phyloP scores from a whole-genome alignment of 179 eudicot species.

The Sideroxylon spinosum region DNA sequence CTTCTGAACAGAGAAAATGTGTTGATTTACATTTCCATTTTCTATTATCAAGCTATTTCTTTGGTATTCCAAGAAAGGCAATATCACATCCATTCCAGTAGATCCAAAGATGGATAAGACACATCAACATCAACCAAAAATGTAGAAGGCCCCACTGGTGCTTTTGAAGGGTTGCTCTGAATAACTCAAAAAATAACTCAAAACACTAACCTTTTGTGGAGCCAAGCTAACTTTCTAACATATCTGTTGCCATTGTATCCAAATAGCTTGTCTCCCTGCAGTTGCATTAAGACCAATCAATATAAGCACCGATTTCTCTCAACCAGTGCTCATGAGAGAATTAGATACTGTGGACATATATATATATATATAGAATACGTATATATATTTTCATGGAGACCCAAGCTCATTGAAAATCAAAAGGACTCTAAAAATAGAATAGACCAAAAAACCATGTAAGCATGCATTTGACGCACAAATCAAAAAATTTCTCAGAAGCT shows the following conservation, averaged over 20 bases:
- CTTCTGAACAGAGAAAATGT: background rate
- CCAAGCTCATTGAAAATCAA: background rate
- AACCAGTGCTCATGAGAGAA: too few relatives aligned
- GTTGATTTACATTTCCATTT: too few relatives aligned
- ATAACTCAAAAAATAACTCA: background rate
- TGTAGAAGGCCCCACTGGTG: too few relatives aligned
- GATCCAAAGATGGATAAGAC: background rate
- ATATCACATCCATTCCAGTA: constrained; percentile 2
- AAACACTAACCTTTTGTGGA: background rate
- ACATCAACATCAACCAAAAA: background rate
- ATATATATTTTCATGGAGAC: too few relatives aligned
- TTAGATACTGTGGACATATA: too few relatives aligned
- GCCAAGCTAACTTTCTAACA: background rate
- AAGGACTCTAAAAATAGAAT: background rate
- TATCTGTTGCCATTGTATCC: background rate
- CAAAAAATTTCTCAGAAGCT: background rate
- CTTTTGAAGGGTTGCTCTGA: too few relatives aligned
- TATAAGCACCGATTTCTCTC: background rate
- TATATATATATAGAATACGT: too few relatives aligned
- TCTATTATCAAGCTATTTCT: background rate
- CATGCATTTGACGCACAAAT: background rate
- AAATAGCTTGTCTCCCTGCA: too few relatives aligned
- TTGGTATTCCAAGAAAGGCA: constrained; percentile 14
- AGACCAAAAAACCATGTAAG: constrained; percentile 4
- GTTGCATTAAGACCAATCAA: too few relatives aligned